These are phyloP conservation scores for Aspergillus diversus DNA, from an alignment of 495 filamentous ascomycete species.

Conservation along the genomic window DNA sequence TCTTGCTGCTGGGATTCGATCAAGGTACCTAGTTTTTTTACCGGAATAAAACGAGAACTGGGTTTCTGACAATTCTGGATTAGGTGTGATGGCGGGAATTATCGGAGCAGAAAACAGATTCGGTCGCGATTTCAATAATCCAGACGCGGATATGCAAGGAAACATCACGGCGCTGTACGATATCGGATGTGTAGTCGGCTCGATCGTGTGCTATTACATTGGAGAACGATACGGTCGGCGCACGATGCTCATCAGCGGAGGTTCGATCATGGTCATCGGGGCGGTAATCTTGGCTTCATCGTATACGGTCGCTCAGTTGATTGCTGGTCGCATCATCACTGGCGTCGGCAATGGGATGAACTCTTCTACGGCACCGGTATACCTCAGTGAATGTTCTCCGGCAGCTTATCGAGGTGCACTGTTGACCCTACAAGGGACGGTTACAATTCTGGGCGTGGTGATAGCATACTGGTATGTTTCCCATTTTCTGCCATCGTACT, in stretches of 20 bases:
- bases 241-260: slow-evolving; percentile 45
- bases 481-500: background rate
- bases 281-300: slow-evolving; percentile 49
- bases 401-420: slow-evolving; percentile 63
- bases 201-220: slow-evolving; percentile 43
- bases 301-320: slow-evolving; percentile 50
- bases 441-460: slow-evolving; percentile 46
- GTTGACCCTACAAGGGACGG: slow-evolving; percentile 51
- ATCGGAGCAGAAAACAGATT: slow-evolving; percentile 45
- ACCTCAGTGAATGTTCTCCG: slow-evolving; percentile 59
- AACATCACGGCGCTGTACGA: slow-evolving; percentile 51
- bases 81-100: slow-evolving; percentile 41
- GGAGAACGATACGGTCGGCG: slow-evolving; percentile 48
- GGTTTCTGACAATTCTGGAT: background rate
- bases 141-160: slow-evolving; percentile 43
- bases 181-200: slow-evolving; percentile 51
- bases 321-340: slow-evolving; percentile 52
- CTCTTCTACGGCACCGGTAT: slow-evolving; percentile 55
- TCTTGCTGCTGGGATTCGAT: slow-evolving; percentile 43
- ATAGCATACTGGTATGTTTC: slow-evolving; percentile 42
- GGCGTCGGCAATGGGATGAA: slow-evolving; percentile 57
- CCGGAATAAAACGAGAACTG: background rate
- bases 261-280: slow-evolving; percentile 46
- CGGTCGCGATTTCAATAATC: slow-evolving; percentile 42
- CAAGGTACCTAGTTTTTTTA: slow-evolving; percentile 25